Evolutionary conservation across 352 stramenopile species (phyloP), one percentile per base, ranked within the genome.

Genomic region (Phytophthora sansomeana): DNA sequence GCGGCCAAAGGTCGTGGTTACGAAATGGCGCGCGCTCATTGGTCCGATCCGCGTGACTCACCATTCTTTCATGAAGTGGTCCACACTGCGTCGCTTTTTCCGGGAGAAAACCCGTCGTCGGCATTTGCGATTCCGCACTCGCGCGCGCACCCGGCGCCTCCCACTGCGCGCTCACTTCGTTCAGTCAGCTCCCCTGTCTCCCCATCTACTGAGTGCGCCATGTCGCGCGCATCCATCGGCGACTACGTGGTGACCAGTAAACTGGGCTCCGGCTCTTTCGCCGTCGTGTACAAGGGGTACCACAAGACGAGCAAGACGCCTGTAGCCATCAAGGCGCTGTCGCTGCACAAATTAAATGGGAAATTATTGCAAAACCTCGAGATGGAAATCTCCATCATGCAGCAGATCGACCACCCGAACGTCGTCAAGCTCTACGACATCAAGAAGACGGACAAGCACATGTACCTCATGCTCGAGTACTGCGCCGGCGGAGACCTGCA

Each of bases 401-500:
- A 90, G 44, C 93, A 97, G 47, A 98, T 99, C 63, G 78, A 92
- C 67, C 96, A 99, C 76, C 93, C 84, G 4, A 99, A 99, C 68
- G 95, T 99, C 52, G 96, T 99, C 17, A 96, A 96, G 52, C 86
- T 99, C 13, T 97, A 98, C 64, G 87, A 98, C 49, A 98, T 98
- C 60, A 92, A 98, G 78, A 98, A 98, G 71, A 98, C 90, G 21
- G 82, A 97, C 52, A 86, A 93, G 30, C 91, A 98, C 77, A 98
- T 99, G 76, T 98, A 98, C 77, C 78, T 99, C 17, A 86, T 99
- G 55, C 87, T 99, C 49, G 97, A 99, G 79, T 98, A 98, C 64
- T 99, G 96, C 65, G 89, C 82, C 10, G 97, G 97, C 9, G 97
- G 97, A 8, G 97, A 99, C 73, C 77, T 99, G n/a, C 93, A 98